Conservation (phyloP, 805 yeast genomes). For the Komagataella mondaviorum region DNA sequence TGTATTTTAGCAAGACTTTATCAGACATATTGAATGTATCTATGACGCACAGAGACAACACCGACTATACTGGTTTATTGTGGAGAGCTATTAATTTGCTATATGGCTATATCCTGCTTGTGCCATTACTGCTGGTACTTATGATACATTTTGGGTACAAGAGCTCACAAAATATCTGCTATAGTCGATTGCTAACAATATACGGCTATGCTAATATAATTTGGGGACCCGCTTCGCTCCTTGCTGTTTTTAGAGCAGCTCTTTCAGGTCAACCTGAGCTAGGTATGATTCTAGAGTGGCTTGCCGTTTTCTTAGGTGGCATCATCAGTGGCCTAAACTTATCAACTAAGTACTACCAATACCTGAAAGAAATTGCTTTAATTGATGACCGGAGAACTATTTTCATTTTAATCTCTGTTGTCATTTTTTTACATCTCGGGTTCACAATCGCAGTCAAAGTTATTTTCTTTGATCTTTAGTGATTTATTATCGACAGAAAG, state of each 20-base stretch:
- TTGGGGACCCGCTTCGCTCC: constrained; percentile 75
- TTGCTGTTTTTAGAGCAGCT: constrained; percentile 44
- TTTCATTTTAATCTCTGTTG: constrained; percentile 22
- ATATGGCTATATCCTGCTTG: constrained; percentile 60
- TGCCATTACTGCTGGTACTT: constrained; percentile 30
- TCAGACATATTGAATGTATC: constrained; percentile 49
- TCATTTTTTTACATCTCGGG: constrained; percentile 36
- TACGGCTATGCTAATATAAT: constrained; percentile 76
- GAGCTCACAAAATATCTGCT: constrained; percentile 30
- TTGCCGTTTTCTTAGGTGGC: constrained; percentile 46
- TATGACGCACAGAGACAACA: constrained; percentile 24
- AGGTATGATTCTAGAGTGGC: constrained; percentile 45
- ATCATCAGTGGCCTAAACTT: constrained; percentile 46
- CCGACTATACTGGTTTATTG: constrained; percentile 46
- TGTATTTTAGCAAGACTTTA: constrained; percentile 66
- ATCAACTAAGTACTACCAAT: constrained; percentile 28
- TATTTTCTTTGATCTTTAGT: constrained; percentile 29
- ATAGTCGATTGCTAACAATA: constrained; percentile 52
- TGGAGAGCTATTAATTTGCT: constrained; percentile 57
- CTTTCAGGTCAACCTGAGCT: constrained; percentile 29
- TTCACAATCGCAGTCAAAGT: constrained; percentile 55
- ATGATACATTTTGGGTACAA: constrained; percentile 39
- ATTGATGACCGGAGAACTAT: constrained; percentile 23
- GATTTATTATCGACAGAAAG: too few relatives aligned
- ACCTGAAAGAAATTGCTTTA: constrained; percentile 16